Base-by-base conservation (phyloP, 148 eudicot genomes). In the Nyssa sinensis region DNA sequence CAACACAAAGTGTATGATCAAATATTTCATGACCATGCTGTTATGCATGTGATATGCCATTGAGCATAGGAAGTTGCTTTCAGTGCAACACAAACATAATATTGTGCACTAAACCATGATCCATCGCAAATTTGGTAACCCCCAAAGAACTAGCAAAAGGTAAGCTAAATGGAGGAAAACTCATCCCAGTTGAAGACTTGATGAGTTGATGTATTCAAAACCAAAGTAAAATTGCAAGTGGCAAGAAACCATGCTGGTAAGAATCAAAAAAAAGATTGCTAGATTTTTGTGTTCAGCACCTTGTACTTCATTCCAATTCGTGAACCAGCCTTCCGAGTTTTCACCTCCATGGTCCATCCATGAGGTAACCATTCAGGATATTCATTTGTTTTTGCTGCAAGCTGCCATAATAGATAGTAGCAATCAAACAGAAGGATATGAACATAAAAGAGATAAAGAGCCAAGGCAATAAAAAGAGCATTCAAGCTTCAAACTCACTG, bases 301-400 rank as follows among this genome's bases (percentile, higher is more conserved):
- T 86, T 87, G 71, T 86, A 84, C 41, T 31, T 51, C 10, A 44
- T 60, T 57, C 86, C 90, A n/a, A 44, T 73, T 30, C 12, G 39
- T 55, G 16, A 1, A 61, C 90, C 86, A 37, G 76, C 66, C 28
- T 77, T 77, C 41, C 82, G 78, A 34, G 51, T 66, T 80, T 68
- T 90, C 58, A 32, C 53, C 77, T 88, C 93, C 67, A 85, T 35
- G 41, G 29, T 76, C 98, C 98, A 93, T 70, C 93, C 98, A 66
- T 62, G 73, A 67, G 96, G 98, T 75, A 90, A 82, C 86, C 86
- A 82, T 37, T 84, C 85, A 44, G 73, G 70, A 72, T 49, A 72
- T 24, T 83, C 85, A 78, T 85, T 64, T 72, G 74, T 74, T 70
- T 76, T 67, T 62, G 12, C 34, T 62, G 32, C 58, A 68, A 14